These are phyloP conservation scores for Drechslerella coelobrocha DNA, from an alignment of 2,329 filamentous ascomycete genomes.

Conservation along the genomic window DNA sequence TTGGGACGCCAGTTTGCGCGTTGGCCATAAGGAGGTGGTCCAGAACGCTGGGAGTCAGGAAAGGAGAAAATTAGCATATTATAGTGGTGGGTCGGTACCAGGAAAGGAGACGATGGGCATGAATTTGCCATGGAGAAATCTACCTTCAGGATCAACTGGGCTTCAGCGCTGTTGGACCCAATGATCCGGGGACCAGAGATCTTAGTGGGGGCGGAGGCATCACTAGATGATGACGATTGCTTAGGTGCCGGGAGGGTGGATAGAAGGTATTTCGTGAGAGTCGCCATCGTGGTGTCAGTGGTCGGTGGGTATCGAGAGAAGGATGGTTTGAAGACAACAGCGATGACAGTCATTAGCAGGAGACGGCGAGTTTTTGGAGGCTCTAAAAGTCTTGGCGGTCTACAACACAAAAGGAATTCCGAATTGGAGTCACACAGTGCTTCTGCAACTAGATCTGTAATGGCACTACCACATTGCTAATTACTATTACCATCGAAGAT, in stretches of 20 bases:
- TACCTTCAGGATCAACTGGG: slow-evolving; percentile 82
- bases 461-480: too few relatives aligned
- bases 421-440: too few relatives aligned
- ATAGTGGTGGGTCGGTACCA: background rate
- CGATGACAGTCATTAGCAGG: slow-evolving; percentile 7
- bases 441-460: too few relatives aligned
- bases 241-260: slow-evolving; percentile 54
- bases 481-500: too few relatives aligned
- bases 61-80: slow-evolving; percentile 50
- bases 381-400: background rate
- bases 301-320: slow-evolving; percentile 49
- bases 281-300: slow-evolving; percentile 51
- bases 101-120: slow-evolving; percentile 2
- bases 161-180: slow-evolving; percentile 78
- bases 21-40: slow-evolving; percentile 86
- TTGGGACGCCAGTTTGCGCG: slow-evolving; percentile 90
- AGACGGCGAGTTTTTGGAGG: background rate
- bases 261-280: slow-evolving; percentile 53
- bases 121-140: slow-evolving; percentile 52
- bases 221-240: slow-evolving; percentile 43
- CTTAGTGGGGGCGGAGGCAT: slow-evolving; percentile 60
- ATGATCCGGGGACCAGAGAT: slow-evolving; percentile 83
- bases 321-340: slow-evolving; percentile 13
- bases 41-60: slow-evolving; percentile 67
- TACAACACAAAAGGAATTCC: too few relatives aligned